Conservation (phyloP, 164 flowering plant species). For the Chloranthus sessilifolius region DNA sequence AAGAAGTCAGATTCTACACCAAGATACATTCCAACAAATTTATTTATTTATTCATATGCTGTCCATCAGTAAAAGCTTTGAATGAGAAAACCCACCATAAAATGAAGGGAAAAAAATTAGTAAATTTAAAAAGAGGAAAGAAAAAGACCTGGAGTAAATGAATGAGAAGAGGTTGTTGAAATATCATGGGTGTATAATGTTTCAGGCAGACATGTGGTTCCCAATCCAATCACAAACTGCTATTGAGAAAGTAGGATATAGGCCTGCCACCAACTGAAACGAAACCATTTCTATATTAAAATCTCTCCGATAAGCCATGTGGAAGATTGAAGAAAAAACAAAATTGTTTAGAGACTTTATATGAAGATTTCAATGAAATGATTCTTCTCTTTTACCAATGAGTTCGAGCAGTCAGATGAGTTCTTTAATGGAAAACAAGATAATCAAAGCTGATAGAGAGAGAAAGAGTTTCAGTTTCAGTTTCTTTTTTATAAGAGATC, state of each 20-base stretch:
- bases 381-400: no score
- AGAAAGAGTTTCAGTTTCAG: no score
- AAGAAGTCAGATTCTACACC: no score
- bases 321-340: constrained; percentile 9
- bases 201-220: constrained; percentile 10
- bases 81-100: constrained; percentile 4
- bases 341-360: no score
- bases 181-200: constrained; percentile 3
- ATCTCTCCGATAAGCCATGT: constrained; percentile 14
- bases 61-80: not conserved
- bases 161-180: constrained; percentile 6
- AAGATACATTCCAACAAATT: constrained; percentile 4
- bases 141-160: not conserved
- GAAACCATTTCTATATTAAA: constrained; percentile 1
- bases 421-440: no score
- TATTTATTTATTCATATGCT: not conserved
- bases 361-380: no score
- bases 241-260: constrained; percentile 11
- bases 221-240: constrained; percentile 10
- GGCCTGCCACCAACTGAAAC: constrained; percentile 3
- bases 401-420: no score
- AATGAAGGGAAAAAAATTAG: not conserved
- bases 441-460: no score
- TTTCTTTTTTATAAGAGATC: no score
- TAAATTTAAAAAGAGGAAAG: not conserved